Base-by-base conservation (phyloP, 2,329 filamentous ascomycete species). In the Sphaerulina vaccinii region DNA sequence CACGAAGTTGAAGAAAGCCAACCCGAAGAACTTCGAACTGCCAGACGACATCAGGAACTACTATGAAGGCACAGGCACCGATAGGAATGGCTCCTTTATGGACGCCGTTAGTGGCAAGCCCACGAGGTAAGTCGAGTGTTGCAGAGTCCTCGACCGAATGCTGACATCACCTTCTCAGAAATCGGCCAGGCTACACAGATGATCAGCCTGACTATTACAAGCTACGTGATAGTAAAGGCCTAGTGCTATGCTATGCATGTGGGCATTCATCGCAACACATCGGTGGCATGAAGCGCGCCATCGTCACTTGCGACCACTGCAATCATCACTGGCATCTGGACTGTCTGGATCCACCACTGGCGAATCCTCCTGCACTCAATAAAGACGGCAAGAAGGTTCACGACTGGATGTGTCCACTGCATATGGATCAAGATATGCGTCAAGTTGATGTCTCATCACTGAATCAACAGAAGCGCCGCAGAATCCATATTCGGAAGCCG, bases 361-460 rank as follows among this genome's bases (percentile, higher is more conserved):
- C 90, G 27, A 83, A 87, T 49, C 87, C 90, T 33, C 91, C 91
- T 9, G 79, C 84, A 48, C 73, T 75, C 52, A 69, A 67, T 57
- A 51, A 68, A 58, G 67, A 79, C 44, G 75, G 76, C 59, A 75
- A 76, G 44, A 77, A 86, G 45, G 83, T 85, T 40, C 75, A 77
- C 64, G 86, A 84, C 49, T 99, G 90, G 89, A 86, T 84, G 70
- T 99, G 93, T 67, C 92, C 92, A 43, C 84, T 87, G 58, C 93
- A 99, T 68, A 78, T 87, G 36, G 88, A 93, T 47, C 85, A 92
- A 57, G 79, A 91, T 51, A 76, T 95, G 51, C 73, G 73, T 23
- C 73, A 79, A 40, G 72, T 85, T 16, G 81, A 84, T 7, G 59
- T 61, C 5, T 38, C 54, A n/a, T 43, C 60, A 16, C 58, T 69